A percentile compares a stretch with the other conserved stretches of the same genome.
Conservation (phyloP, 208 protist species). For the Wallacemonas sp. region DNA sequence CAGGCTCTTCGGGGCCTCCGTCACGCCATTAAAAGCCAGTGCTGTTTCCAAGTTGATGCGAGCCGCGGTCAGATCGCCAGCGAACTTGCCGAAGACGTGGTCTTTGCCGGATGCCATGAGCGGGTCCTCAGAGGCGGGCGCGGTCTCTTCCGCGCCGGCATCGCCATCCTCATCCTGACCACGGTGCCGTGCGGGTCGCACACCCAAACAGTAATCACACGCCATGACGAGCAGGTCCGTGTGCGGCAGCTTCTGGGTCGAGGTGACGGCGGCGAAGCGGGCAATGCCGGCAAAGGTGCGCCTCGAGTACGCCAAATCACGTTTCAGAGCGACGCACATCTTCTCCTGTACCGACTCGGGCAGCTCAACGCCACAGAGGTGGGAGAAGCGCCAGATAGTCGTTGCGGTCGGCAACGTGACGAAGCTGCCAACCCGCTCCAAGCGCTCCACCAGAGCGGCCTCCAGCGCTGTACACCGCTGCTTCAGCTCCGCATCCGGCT, state of each 20-base stretch:
- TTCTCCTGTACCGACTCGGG: slow-evolving; percentile 30
- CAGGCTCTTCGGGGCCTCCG: slow-evolving; percentile 36
- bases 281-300: slow-evolving; percentile 20
- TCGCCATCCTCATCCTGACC: not conserved
- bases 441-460: slow-evolving; percentile 40
- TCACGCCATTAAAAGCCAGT: slow-evolving; percentile 30
- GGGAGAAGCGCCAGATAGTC: slow-evolving; percentile 36
- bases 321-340: slow-evolving; percentile 32
- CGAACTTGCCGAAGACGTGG: slow-evolving; percentile 35
- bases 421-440: slow-evolving; percentile 54
- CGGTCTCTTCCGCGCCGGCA: slow-evolving; percentile 1
- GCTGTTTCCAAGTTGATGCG: slow-evolving; percentile 57
- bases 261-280: slow-evolving; percentile 21
- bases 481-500: slow-evolving; percentile 31
- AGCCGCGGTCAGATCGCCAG: slow-evolving; percentile 29
- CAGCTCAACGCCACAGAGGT: slow-evolving; percentile 30
- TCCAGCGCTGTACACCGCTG: slow-evolving; percentile 32
- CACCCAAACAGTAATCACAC: slow-evolving; percentile 56
- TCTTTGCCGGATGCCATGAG: slow-evolving; percentile 22
- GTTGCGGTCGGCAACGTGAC: slow-evolving; percentile 20
- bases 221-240: slow-evolving; percentile 35
- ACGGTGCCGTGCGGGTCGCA: slow-evolving; percentile 41
- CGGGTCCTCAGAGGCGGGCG: slow-evolving; percentile 4
- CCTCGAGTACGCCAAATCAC: slow-evolving; percentile 28
- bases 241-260: slow-evolving; percentile 31